Percentiles rank a stretch among this genome's conserved stretches.
These are phyloP conservation scores for Berberis vulgaris DNA, from an alignment of 164 flowering plant species.

Conservation along the genomic window DNA sequence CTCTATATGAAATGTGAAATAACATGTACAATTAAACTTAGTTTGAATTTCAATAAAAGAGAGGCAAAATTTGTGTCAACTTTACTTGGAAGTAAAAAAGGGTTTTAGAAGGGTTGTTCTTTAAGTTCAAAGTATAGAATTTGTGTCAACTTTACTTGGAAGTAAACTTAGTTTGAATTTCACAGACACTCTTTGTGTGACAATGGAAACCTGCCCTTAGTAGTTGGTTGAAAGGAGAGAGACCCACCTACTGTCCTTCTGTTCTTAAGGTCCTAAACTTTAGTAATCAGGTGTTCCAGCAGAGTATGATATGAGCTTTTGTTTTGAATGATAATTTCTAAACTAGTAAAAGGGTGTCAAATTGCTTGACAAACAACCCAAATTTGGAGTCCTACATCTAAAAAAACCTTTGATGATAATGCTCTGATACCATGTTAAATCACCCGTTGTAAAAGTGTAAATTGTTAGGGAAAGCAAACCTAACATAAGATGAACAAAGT, in stretches of 20 bases:
- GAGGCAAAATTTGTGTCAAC: conserved; percentile 10
- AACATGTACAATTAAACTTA: neutral
- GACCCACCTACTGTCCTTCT: neutral
- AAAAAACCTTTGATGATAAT: no score
- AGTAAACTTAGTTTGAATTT: conserved; percentile 30
- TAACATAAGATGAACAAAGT: no score
- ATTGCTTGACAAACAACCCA: no score
- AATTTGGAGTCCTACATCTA: no score
- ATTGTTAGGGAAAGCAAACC: no score
- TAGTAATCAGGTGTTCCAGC: neutral
- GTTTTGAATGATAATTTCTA: neutral
- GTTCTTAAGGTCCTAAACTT: neutral
- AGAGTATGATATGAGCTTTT: neutral
- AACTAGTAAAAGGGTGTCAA: no score
- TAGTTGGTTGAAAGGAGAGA: neutral
- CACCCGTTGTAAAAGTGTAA: no score
- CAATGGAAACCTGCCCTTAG: conserved; percentile 9
- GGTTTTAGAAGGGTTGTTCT: conserved; percentile 34
- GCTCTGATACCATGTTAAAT: no score
- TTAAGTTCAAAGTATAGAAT: conserved; percentile 36
- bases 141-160: conserved; percentile 36
- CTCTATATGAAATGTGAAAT: conserved; percentile 10
- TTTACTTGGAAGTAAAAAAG: conserved; percentile 42
- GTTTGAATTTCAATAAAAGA: neutral
- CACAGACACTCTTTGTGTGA: conserved; percentile 3